A percentile compares a stretch with the other conserved stretches of the same genome.
Conservation (phyloP, 2,329 filamentous ascomycete genomes). For the Teratosphaeria zuluensis region DNA sequence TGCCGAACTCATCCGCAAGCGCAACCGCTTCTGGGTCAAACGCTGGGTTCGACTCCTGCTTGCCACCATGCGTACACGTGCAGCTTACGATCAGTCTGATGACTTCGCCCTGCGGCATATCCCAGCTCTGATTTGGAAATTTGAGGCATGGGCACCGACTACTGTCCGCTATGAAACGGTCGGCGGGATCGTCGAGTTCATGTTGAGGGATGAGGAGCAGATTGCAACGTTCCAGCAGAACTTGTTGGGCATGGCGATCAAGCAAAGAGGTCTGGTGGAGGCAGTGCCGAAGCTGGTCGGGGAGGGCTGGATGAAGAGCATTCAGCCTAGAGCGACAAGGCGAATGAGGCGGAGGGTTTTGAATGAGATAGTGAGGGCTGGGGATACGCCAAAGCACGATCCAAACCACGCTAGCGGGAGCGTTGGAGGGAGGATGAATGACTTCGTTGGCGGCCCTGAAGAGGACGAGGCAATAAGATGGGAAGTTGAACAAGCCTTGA, state of each 20-base stretch:
- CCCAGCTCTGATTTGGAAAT: conserved; percentile 19
- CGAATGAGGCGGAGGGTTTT: not conserved
- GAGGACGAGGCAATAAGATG: not conserved
- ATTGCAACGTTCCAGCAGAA: not conserved
- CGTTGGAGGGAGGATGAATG: not conserved
- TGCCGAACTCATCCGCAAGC: conserved; percentile 10
- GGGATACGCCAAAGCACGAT: not conserved
- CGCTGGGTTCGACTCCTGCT: conserved; percentile 22
- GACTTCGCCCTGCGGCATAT: conserved; percentile 8
- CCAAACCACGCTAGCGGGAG: not conserved
- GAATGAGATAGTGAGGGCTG: not conserved
- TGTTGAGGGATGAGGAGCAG: conserved; percentile 8
- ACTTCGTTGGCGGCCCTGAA: not conserved
- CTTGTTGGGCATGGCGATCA: not conserved
- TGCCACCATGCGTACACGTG: conserved; percentile 2
- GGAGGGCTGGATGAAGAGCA: not conserved
- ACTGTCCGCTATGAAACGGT: conserved; percentile 19
- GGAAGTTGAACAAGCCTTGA: not conserved
- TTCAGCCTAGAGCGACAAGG: not conserved
- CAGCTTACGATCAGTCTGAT: not conserved
- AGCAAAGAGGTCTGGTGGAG: not conserved
- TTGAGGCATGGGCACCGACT: conserved; percentile 12
- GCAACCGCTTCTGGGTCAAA: conserved; percentile 15
- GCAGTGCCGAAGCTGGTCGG: not conserved
- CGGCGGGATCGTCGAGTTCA: conserved; percentile 21